phyloP scores from a whole-genome alignment of 176 grass and related monocot species.

The Triticum monococcum region DNA sequence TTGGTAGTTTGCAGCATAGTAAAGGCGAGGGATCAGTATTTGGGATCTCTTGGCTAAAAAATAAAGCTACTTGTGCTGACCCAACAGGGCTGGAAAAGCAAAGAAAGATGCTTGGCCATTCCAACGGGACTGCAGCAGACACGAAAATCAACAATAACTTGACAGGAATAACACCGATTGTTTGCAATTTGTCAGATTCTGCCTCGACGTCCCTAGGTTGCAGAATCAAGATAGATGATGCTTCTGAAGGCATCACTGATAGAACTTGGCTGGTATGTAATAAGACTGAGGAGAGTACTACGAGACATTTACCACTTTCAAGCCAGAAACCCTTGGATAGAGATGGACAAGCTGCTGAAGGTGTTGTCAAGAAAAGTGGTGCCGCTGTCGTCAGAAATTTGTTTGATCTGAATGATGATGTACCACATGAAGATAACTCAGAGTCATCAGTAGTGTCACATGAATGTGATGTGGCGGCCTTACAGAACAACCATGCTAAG shows the following conservation, averaged over 20 bases:
- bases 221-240: slow-evolving; percentile 22
- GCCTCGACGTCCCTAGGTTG: slow-evolving; percentile 31
- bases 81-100: slow-evolving; percentile 30
- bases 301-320: slow-evolving; percentile 18
- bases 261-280: too few relatives aligned
- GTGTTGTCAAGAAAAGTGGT: slow-evolving; percentile 8
- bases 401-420: slow-evolving; percentile 75
- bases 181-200: slow-evolving; percentile 58
- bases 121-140: slow-evolving; percentile 38
- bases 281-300: slow-evolving; percentile 29
- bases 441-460: slow-evolving; percentile 36
- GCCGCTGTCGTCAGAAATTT: slow-evolving; percentile 1
- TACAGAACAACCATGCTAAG: slow-evolving; percentile 41
- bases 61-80: slow-evolving; percentile 44
- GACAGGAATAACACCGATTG: slow-evolving; percentile 19
- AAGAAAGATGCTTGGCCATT: slow-evolving; percentile 39
- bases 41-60: slow-evolving; percentile 46
- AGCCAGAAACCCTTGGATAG: slow-evolving; percentile 11
- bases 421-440: slow-evolving; percentile 41
- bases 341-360: slow-evolving; percentile 30
- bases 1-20: slow-evolving; percentile 32
- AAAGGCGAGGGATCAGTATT: slow-evolving; percentile 29
- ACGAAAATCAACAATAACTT: slow-evolving; percentile 21
- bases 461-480: slow-evolving; percentile 29
- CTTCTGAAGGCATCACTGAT: too few relatives aligned